Evolutionary conservation across 2,329 filamentous ascomycete species (phyloP).

Genomic region (Rhynchosporium secalis): DNA sequence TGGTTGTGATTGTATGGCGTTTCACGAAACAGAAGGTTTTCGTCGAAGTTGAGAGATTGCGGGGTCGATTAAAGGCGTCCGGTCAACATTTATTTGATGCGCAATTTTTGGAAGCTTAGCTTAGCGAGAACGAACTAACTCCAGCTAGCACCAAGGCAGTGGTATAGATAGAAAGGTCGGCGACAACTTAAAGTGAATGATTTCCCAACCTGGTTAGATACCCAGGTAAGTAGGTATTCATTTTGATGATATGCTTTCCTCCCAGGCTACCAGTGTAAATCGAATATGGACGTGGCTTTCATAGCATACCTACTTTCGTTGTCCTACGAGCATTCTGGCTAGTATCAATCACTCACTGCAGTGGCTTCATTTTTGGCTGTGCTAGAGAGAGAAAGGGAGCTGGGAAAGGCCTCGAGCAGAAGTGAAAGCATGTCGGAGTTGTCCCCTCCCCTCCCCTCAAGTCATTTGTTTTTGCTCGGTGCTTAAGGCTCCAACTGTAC

Average conservation of each 20-base stretch:
- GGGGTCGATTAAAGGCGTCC: not conserved
- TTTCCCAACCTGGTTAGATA: not conserved
- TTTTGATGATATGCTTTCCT: not conserved
- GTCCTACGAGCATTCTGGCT: too few relatives aligned
- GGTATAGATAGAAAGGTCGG: not conserved
- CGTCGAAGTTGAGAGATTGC: not conserved
- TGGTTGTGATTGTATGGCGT: conserved; percentile 7
- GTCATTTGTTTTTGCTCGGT: too few relatives aligned
- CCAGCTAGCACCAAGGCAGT: not conserved
- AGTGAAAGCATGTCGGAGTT: too few relatives aligned
- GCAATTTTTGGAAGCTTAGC: conserved; percentile 1
- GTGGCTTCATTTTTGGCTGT: not conserved
- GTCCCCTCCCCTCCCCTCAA: too few relatives aligned
- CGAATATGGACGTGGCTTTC: too few relatives aligned
- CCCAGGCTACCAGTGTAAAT: too few relatives aligned
- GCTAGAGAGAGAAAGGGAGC: not conserved
- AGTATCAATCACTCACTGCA: not conserved
- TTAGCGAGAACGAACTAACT: conserved; percentile 6
- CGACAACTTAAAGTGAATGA: not conserved
- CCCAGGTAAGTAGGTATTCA: not conserved
- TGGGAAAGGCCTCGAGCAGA: too few relatives aligned
- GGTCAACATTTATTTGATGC: not conserved
- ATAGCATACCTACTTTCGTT: not conserved
- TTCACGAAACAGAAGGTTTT: not conserved
- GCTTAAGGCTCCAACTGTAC: too few relatives aligned